These are phyloP conservation scores for Botryotinia calthae DNA, from an alignment of 2,329 filamentous ascomycete genomes.

Conservation along the genomic window DNA sequence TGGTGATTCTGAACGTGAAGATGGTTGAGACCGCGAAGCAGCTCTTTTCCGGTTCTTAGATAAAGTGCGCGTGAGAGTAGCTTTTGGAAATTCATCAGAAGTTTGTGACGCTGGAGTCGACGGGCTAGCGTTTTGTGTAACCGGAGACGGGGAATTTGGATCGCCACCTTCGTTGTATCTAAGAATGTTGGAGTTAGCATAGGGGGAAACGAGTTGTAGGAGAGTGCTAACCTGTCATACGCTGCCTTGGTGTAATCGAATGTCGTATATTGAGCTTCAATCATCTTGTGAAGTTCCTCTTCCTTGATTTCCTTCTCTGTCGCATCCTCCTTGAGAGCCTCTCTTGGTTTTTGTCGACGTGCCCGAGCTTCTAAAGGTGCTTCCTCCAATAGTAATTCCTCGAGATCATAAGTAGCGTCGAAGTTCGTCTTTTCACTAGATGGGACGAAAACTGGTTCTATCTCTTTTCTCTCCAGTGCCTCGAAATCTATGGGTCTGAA, in stretches of 20 bases:
- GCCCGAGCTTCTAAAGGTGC: constrained; percentile 91
- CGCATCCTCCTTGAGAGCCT: constrained; percentile 88
- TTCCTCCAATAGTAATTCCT: constrained; percentile 90
- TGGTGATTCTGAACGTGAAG: constrained; percentile 34
- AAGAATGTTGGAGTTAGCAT: constrained; percentile 23
- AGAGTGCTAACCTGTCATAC: constrained; percentile 63
- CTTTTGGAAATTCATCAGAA: constrained; percentile 19
- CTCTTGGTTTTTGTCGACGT: constrained; percentile 87
- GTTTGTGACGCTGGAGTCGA: constrained; percentile 19
- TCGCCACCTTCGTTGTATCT: constrained; percentile 40
- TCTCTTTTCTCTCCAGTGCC: constrained; percentile 78
- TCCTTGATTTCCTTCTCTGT: constrained; percentile 93
- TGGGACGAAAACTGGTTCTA: constrained; percentile 87
- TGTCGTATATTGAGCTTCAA: constrained; percentile 88
- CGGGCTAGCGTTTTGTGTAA: constrained; percentile 25
- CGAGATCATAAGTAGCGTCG: constrained; percentile 94
- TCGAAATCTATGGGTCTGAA: constrained; percentile 84
- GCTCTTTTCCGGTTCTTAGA: constrained; percentile 11
- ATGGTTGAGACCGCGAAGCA: constrained; percentile 32
- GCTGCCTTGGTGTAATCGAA: constrained; percentile 90
- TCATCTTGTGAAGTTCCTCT: constrained; percentile 90
- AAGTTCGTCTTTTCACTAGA: constrained; percentile 99
- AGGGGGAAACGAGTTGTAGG: constrained; percentile 16
- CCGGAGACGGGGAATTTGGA: constrained; percentile 27
- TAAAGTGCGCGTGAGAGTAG: constrained; percentile 11